Percentiles rank a stretch among this genome's conserved stretches.
phyloP scores from a whole-genome alignment of 2,329 filamentous ascomycete species.

The Fusarium albidum region DNA sequence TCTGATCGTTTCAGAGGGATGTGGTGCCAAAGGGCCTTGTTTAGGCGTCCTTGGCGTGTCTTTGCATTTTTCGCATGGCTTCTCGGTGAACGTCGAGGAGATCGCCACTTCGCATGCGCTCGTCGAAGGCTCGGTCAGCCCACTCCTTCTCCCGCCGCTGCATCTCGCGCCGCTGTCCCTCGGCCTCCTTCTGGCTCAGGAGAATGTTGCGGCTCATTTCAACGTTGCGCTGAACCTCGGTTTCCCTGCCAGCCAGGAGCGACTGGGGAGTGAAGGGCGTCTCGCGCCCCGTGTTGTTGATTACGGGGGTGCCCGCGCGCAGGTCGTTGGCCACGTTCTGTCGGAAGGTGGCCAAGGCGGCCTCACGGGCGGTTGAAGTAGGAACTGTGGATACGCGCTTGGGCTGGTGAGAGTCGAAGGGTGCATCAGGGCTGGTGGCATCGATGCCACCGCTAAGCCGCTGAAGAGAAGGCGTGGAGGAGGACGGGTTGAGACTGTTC shows the following conservation, averaged over 20 bases:
- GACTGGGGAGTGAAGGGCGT: conserved; percentile 48
- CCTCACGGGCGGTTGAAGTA: conserved; percentile 58
- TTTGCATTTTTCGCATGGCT: conserved; percentile 82
- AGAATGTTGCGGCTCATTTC: conserved; percentile 64
- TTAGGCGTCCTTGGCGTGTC: conserved; percentile 46
- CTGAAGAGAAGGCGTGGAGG: conserved; percentile 36
- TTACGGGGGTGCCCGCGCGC: conserved; percentile 50
- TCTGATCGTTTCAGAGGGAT: not conserved
- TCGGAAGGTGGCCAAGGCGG: conserved; percentile 72
- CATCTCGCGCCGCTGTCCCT: conserved; percentile 66
- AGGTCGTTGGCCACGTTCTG: conserved; percentile 71
- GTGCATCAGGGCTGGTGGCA: conserved; percentile 30
- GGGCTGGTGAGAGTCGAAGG: conserved; percentile 65
- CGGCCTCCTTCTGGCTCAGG: conserved; percentile 69
- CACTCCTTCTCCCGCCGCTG: conserved; percentile 65
- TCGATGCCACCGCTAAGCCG: conserved; percentile 44
- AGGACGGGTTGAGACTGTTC: conserved; percentile 49
- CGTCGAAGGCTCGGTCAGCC: conserved; percentile 71
- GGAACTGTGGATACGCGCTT: conserved; percentile 55
- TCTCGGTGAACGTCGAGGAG: conserved; percentile 81
- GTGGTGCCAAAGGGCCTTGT: not conserved
- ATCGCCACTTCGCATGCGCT: conserved; percentile 78
- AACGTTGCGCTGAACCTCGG: conserved; percentile 56
- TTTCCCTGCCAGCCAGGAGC: conserved; percentile 47
- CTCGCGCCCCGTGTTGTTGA: conserved; percentile 47